Evolutionary conservation across 2,329 filamentous ascomycete species (phyloP), one percentile per base, ranked within the genome.

Genomic region (Cercospora sojina): DNA sequence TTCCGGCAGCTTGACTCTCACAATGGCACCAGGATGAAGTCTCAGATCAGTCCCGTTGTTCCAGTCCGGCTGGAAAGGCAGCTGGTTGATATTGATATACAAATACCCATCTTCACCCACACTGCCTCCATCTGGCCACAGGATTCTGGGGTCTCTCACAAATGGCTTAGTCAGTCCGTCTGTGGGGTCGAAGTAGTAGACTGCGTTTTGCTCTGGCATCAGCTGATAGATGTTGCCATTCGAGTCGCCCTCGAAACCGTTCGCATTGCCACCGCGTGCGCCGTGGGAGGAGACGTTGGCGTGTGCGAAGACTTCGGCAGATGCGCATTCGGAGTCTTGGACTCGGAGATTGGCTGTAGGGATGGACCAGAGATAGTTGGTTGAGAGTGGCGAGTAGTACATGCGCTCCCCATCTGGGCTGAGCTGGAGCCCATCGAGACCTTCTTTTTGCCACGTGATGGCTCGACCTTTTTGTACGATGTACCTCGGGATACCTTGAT

Each of bases 31-130:
- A 0, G 82, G 82, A 69, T 81, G 72, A 4, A 72, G 65, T 59
- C 82, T 77, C 31, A 75, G 67, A 73, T 83, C 82, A 2, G 78
- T 74, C 0, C 81, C 81, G 68, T 79, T 71, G 67, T 84, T 84
- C 82, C 81, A 83, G 63, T 79, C 77, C 3, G 80, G 77, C 73
- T 83, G 80, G 70, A 81, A 82, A 1, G 79, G 80, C 65, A 85
- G 67, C 71, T 85, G 83, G 68, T 85, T 83, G 68, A 83, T 81
- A 62, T 82, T 83, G 64, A 83, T 71, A 67, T 85, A 84, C 13
- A 84, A 70, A 59, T 82, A 84, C 2, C 78, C 80, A 72, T 83
- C 81, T 32, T 74, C 78, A 0, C 77, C 80, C 16, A 80, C 72
- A 56, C 78, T 79, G 16, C 78, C 78, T 51, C 78, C 79, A 69